A percentile compares a stretch with the other conserved stretches of the same genome.
Conservation (phyloP, 495 filamentous ascomycete species). For the Trichoderma erinaceum region DNA sequence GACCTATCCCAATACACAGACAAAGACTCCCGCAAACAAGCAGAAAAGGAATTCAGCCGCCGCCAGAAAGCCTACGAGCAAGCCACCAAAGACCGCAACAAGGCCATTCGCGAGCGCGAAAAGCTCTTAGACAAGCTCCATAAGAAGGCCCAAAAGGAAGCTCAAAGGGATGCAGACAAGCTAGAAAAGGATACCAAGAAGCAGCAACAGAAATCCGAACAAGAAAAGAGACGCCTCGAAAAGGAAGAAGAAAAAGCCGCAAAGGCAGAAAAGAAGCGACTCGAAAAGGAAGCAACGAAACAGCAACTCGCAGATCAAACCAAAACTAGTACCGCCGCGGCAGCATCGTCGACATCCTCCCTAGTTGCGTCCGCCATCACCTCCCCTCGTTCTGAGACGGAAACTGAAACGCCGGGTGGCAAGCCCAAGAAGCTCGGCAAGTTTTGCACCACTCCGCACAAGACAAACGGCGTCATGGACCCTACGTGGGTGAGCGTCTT, state of each 20-base stretch:
- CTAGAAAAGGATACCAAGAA: slow-evolving; percentile 33
- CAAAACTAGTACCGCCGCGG: not conserved
- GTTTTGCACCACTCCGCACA: slow-evolving; percentile 69
- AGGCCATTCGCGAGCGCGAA: slow-evolving; percentile 51
- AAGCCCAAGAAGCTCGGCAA: slow-evolving; percentile 50
- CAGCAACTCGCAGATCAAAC: not conserved
- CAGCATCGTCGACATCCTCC: slow-evolving; percentile 19
- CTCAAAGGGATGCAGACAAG: slow-evolving; percentile 28
- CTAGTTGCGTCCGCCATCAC: slow-evolving; percentile 13
- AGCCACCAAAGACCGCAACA: slow-evolving; percentile 58
- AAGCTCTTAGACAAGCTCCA: slow-evolving; percentile 50
- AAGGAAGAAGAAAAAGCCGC: slow-evolving; percentile 30
- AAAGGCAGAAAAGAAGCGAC: slow-evolving; percentile 21
- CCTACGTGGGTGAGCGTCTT: slow-evolving; percentile 66
- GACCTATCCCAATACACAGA: slow-evolving; percentile 49
- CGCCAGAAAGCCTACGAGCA: slow-evolving; percentile 54
- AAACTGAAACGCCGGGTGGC: slow-evolving; percentile 17
- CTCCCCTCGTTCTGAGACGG: not conserved
- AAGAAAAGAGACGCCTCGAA: slow-evolving; percentile 21
- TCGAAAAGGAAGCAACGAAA: slow-evolving; percentile 25
- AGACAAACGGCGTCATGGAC: slow-evolving; percentile 45
- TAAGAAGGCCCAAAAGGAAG: slow-evolving; percentile 44
- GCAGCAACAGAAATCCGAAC: not conserved
- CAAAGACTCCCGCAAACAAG: slow-evolving; percentile 57
- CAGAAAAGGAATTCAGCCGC: slow-evolving; percentile 54